Conservation (phyloP, 2,329 filamentous ascomycete genomes). For the Stylonectria norvegica region DNA sequence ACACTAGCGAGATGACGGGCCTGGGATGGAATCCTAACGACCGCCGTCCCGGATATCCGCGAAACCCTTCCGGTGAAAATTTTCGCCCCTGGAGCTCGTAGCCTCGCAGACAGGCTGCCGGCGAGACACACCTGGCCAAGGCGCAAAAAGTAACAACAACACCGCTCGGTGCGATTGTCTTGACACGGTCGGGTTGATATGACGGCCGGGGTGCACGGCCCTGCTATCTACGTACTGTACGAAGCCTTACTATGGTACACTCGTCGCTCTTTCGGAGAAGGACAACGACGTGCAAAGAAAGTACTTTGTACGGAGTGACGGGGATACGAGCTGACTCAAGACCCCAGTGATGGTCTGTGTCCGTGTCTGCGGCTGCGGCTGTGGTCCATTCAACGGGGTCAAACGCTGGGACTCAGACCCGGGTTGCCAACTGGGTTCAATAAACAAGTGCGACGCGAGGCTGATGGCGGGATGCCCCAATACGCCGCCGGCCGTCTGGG, state of each 20-base stretch:
- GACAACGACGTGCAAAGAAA: conserved; percentile 10
- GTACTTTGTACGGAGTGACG: background rate
- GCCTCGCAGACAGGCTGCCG: conserved; percentile 23
- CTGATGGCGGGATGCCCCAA: conserved; percentile 15
- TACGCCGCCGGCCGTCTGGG: background rate
- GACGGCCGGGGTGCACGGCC: too few relatives aligned
- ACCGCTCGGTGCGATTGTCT: conserved; percentile 30
- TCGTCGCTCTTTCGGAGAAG: conserved; percentile 1
- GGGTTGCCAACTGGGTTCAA: background rate
- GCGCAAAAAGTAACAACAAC: conserved; percentile 5
- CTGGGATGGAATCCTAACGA: conserved; percentile 27
- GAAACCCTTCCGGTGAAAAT: conserved; percentile 28
- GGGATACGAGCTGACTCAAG: conserved; percentile 29
- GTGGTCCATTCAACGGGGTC: conserved; percentile 13
- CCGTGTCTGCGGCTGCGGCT: conserved; percentile 1
- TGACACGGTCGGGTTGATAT: conserved; percentile 22
- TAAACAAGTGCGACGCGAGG: conserved; percentile 21
- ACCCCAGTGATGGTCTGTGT: conserved; percentile 2
- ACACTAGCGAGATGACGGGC: conserved; percentile 35
- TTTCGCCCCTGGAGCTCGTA: conserved; percentile 27
- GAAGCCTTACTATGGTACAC: too few relatives aligned
- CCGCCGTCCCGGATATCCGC: conserved; percentile 26
- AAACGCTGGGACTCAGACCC: conserved; percentile 8
- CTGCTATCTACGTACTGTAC: too few relatives aligned
- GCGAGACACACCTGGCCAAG: conserved; percentile 22